A percentile compares a stretch with the other conserved stretches of the same genome.
Evolutionary conservation across 768 basidiomycete species (phyloP).

Genomic region (Suillus variegatus): DNA sequence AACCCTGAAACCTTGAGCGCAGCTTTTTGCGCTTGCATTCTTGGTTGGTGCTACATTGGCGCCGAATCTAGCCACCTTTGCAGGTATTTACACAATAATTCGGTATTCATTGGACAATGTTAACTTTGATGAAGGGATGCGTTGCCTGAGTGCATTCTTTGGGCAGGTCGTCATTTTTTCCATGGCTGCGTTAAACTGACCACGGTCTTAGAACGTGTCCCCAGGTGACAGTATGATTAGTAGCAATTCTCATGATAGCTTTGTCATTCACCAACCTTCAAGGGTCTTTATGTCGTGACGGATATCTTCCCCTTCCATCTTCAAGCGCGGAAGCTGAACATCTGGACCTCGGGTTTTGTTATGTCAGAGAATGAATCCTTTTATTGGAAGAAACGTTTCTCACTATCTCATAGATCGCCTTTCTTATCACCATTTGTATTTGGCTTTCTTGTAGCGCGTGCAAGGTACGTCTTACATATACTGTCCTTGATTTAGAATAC

Average conservation of each 20-base stretch:
- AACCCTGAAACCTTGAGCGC: background rate
- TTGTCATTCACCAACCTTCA: background rate
- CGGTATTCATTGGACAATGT: background rate
- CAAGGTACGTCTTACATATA: conserved; percentile 20
- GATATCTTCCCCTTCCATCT: conserved; percentile 58
- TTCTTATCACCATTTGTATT: conserved; percentile 33
- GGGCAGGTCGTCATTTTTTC: conserved; percentile 22
- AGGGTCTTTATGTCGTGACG: conserved; percentile 48
- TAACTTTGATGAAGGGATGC: conserved; percentile 24
- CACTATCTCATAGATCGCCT: conserved; percentile 35
- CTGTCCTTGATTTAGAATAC: background rate
- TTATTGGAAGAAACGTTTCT: conserved; percentile 32
- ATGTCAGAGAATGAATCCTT: conserved; percentile 45
- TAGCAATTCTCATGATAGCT: background rate
- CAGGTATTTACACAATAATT: conserved; percentile 34
- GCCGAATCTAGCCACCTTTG: conserved; percentile 47
- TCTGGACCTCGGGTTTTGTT: conserved; percentile 58
- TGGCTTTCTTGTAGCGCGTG: conserved; percentile 29
- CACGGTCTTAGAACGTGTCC: conserved; percentile 43
- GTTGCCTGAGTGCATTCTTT: conserved; percentile 32
- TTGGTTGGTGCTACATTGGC: conserved; percentile 55
- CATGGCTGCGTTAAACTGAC: background rate
- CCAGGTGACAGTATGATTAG: conserved; percentile 44
- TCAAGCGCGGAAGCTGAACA: conserved; percentile 51
- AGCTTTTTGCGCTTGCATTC: conserved; percentile 47